phyloP scores from a whole-genome alignment of 441 rosid genomes.

The Populus hybrid region DNA sequence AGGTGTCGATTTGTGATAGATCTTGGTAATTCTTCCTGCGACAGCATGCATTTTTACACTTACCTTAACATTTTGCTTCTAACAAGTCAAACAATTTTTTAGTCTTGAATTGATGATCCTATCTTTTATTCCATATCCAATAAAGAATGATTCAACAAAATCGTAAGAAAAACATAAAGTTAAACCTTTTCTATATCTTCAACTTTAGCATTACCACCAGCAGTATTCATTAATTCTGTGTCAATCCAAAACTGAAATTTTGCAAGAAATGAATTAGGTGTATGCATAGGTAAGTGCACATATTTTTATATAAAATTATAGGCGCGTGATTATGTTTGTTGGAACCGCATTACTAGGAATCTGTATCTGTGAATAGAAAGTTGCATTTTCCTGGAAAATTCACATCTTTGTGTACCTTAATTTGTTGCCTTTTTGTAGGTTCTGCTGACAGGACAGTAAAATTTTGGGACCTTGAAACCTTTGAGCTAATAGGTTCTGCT shows the following conservation, averaged over 20 bases:
- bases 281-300: no score
- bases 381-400: neutral
- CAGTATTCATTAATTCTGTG: neutral
- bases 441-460: slow-evolving; percentile 98
- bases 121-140: no score
- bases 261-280: neutral
- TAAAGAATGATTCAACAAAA: no score
- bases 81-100: no score
- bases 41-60: neutral
- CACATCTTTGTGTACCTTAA: neutral
- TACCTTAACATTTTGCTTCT: neutral
- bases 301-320: no score
- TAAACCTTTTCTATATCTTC: neutral
- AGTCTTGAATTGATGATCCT: no score
- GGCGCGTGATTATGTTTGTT: neutral
- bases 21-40: neutral
- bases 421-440: slow-evolving; percentile 45
- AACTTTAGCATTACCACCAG: neutral
- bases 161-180: no score
- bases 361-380: neutral
- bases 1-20: neutral
- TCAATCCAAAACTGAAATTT: neutral
- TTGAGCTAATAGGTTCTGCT: slow-evolving; percentile 92
- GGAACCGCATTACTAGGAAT: neutral
- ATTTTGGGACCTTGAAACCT: slow-evolving; percentile 99